Base-by-base conservation (phyloP, 2,329 filamentous ascomycete genomes). In the Leptographium lundbergii region DNA sequence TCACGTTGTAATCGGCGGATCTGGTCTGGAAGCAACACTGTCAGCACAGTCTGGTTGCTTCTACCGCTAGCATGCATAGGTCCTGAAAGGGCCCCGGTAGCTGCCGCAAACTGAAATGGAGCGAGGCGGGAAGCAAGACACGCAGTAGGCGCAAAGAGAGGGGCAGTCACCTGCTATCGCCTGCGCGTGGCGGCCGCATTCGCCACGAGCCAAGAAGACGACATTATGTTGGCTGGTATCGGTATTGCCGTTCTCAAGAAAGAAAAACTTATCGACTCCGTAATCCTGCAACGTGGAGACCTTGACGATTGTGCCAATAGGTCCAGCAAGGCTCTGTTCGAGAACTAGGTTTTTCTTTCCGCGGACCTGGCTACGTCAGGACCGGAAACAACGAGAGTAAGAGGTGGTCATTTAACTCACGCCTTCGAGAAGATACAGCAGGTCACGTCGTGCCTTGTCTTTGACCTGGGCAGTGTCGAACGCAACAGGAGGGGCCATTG, bases 341-440 rank as follows among this genome's bases (percentile, higher is more conserved):
- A 99, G 87, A 57, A 99, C 88, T 62, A 99, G 79, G 69, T 96
- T 97, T 80, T 99, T 99, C 82, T 97, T 99, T 66, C 95, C 95
- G 70, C 92, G 89, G 65, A 97, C 90, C 94, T 99, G 19, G 1
- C 2, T 4, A 10, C 4, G 45, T 55, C 36, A 59, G 51, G 52
- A 51, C 53, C 54, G 60, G 60, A 64, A 64, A 63, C 60, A 63
- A 61, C 66, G 19, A 54, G 17, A 24, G 22, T 6, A 9, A n/a
- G 24, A 24, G 14, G 25, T 22, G 13, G 29, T 2, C 22, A 6
- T 50, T 22, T 9, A 70, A 88, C 91, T 83, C 87, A 99, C 94
- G 73, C 88, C 87, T 81, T 97, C 92, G 62, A 99, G 86, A 66
- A 97, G 84, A 73, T 87, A 86, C 66, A 99, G 80, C 65, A 99